Conservation (phyloP, 495 filamentous ascomycete genomes). For the Podospora pseudopauciseta region DNA sequence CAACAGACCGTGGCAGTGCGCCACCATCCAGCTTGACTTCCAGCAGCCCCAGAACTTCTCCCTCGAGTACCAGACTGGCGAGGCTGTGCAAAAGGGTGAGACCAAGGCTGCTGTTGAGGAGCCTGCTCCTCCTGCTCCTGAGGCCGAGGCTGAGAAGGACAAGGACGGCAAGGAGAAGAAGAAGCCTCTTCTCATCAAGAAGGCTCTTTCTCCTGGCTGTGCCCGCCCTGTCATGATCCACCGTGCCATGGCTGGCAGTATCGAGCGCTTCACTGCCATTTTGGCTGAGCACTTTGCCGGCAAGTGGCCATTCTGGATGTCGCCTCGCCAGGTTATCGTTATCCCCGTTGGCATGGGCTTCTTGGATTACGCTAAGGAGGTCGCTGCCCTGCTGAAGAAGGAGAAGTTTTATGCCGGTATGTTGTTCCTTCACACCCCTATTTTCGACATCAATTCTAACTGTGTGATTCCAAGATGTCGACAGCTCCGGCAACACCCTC, state of each 20-base stretch:
- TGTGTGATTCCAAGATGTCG: conserved; percentile 57
- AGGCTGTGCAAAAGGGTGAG: conserved; percentile 38
- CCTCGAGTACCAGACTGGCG: conserved; percentile 54
- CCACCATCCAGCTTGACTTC: conserved; percentile 97
- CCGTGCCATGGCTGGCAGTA: conserved; percentile 86
- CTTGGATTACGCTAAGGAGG: conserved; percentile 82
- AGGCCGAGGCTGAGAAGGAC: conserved; percentile 34
- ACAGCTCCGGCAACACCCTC: conserved; percentile 85
- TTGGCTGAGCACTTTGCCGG: conserved; percentile 92
- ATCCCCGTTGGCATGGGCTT: conserved; percentile 84
- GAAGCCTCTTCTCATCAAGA: conserved; percentile 38
- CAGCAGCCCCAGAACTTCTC: conserved; percentile 68
- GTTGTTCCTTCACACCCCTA: conserved; percentile 6
- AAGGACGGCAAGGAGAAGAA: conserved; percentile 34
- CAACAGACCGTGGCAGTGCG: conserved; percentile 65
- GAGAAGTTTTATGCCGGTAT: conserved; percentile 51
- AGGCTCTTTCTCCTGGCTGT: conserved; percentile 61
- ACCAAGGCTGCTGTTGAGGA: conserved; percentile 29
- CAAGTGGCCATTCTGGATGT: conserved; percentile 98
- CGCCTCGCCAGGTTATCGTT: conserved; percentile 85
- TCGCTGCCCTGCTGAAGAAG: conserved; percentile 58
- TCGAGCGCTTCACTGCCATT: conserved; percentile 94
- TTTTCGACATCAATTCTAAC: neutral
- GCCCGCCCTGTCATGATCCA: conserved; percentile 96
- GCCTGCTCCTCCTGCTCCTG: conserved; percentile 32